These are phyloP conservation scores for Fusarium papillatum DNA, from an alignment of 2,329 filamentous ascomycete genomes.

Conservation along the genomic window DNA sequence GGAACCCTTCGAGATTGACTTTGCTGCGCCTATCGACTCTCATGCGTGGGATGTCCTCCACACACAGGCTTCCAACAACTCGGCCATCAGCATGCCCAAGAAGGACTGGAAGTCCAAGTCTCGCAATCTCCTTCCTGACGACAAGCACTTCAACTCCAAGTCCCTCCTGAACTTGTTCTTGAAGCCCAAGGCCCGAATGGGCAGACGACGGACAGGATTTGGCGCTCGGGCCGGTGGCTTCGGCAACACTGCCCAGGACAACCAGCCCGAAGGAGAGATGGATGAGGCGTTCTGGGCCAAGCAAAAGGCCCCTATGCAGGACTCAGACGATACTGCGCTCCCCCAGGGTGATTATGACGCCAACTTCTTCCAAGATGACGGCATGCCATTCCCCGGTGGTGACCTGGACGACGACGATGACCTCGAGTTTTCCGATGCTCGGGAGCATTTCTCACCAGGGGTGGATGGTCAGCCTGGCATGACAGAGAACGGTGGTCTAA, in stretches of 20 bases:
- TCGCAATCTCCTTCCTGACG: constrained; percentile 92
- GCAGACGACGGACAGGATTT: constrained; percentile 71
- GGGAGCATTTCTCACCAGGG: constrained; percentile 82
- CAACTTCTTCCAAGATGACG: constrained; percentile 96
- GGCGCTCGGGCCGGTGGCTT: constrained; percentile 57
- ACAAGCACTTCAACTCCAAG: constrained; percentile 98
- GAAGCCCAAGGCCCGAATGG: constrained; percentile 91
- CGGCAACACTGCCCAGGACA: constrained; percentile 58
- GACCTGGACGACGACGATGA: constrained; percentile 74
- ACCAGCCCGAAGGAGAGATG: constrained; percentile 80
- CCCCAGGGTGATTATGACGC: constrained; percentile 90
- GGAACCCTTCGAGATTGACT: constrained; percentile 96
- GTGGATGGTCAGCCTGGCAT: constrained; percentile 64
- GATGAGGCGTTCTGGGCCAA: constrained; percentile 97
- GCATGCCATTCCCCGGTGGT: constrained; percentile 75
- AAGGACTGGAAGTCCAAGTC: constrained; percentile 97
- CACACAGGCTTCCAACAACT: constrained; percentile 84
- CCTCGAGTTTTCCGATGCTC: constrained; percentile 82
- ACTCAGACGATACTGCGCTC: constrained; percentile 66
- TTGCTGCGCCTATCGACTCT: constrained; percentile 80
- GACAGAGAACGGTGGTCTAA: constrained; percentile 62
- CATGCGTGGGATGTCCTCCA: constrained; percentile 82
- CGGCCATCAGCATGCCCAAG: constrained; percentile 88
- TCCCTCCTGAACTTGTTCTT: constrained; percentile 92
- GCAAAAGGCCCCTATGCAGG: constrained; percentile 68